Conservation (phyloP, 202 grass and related monocot genomes). For the Bolboschoenoplectus hybrid region DNA sequence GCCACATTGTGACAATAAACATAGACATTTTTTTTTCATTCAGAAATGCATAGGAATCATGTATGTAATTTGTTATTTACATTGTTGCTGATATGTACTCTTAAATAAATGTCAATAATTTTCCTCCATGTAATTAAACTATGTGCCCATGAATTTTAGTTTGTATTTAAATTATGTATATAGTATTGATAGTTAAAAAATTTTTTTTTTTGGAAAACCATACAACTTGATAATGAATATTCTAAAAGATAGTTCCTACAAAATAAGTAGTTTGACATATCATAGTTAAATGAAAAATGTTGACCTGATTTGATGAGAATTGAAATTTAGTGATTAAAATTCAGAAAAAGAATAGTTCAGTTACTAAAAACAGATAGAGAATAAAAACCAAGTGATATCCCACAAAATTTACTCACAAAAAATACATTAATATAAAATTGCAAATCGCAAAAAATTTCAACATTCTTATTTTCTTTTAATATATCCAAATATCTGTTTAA, state of each 20-base stretch:
- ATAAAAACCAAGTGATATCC: too few relatives aligned
- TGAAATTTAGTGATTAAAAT: too few relatives aligned
- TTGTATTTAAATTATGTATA: neutral
- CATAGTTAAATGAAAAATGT: too few relatives aligned
- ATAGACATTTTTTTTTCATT: neutral
- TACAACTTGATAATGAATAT: neutral
- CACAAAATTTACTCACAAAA: too few relatives aligned
- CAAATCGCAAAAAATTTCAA: too few relatives aligned
- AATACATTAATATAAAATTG: too few relatives aligned
- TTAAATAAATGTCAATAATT: neutral
- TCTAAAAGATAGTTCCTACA: neutral
- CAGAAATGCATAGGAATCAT: constrained; percentile 5
- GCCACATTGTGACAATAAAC: constrained; percentile 45
- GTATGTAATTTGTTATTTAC: constrained; percentile 3
- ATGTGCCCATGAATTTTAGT: neutral
- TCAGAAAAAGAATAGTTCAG: too few relatives aligned
- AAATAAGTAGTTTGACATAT: too few relatives aligned
- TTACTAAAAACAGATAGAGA: too few relatives aligned
- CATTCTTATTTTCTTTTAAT: too few relatives aligned
- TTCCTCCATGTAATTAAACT: neutral
- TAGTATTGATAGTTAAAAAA: neutral
- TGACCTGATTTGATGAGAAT: too few relatives aligned
- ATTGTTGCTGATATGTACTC: neutral
- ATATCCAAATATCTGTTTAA: too few relatives aligned
- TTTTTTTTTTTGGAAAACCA: neutral